Base-by-base conservation (phyloP, 805 yeast species). In the Saccharomycopsis schoenii region DNA sequence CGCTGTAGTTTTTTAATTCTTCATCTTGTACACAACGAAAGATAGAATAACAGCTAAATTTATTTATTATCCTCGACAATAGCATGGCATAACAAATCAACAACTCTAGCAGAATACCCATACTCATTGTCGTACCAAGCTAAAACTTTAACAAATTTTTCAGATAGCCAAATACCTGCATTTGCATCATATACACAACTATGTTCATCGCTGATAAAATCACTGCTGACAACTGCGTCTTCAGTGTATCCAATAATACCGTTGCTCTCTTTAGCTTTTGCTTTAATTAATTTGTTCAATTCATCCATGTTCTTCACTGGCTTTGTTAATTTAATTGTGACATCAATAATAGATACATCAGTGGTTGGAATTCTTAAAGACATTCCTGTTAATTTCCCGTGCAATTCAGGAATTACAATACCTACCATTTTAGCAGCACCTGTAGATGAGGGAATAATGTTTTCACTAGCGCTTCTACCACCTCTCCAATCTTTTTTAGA, bases 401-500 rank as follows among this genome's bases (percentile, higher is more conserved):
- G 81, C 72, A 84, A 80, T 72, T 79, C 84, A 69, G 88, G 88
- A 68, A 84, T 82, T 71, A 83, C 88, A 77, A 82, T 83, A 77
- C 87, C 88, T 69, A 84, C 88, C 68, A 87, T 87, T 80, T 84
- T 84, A 66, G 88, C 88, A 68, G 88, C 88, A 80, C 88, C 88
- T 60, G 88, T 84, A 67, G 88, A 82, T 61, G 88, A 83, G 75
- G 88, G 88, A 70, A 84, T 84, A 73, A 84, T 83, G 83, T 84
- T 83, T 71, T 84, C 87, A 65, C 86, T 82, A 71, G 88, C 88
- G 69, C 88, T 82, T 79, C 88, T 81, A 74, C 88, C 88, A 78
- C 88, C 88, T 82, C 88, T 83, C 88, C 88, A 83, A 78, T 83
- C 88, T 78, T 84, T 84, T 78, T 82, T 86, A 73, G 88, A 83